Evolutionary conservation across 352 stramenopile species (phyloP).

Genomic region (Pythium aquatile): DNA sequence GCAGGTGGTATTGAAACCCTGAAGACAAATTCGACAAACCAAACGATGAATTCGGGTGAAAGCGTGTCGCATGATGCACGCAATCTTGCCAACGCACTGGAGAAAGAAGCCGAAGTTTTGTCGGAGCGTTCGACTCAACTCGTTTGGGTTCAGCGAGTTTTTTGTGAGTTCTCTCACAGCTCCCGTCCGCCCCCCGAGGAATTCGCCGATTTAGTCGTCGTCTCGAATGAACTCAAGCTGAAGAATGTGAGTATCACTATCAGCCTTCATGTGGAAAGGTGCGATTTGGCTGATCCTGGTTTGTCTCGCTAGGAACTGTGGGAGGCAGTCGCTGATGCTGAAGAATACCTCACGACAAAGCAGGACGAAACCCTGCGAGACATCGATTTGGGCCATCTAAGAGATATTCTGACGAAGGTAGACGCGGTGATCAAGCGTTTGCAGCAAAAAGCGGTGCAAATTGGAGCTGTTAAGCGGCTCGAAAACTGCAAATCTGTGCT

Average conservation of each 20-base stretch:
- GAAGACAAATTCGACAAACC: conserved; percentile 31
- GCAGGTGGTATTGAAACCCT: conserved; percentile 23
- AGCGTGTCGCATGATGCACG: conserved; percentile 36
- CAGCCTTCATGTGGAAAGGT: neutral
- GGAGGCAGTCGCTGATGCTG: conserved; percentile 46
- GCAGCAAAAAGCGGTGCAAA: conserved; percentile 19
- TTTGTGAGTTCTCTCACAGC: conserved; percentile 38
- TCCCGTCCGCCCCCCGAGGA: conserved; percentile 29
- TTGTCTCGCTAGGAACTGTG: conserved; percentile 38
- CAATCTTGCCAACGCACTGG: conserved; percentile 26
- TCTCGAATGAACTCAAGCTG: conserved; percentile 43
- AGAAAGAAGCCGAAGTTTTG: conserved; percentile 32
- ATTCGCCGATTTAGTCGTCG: conserved; percentile 35
- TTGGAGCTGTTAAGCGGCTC: conserved; percentile 36
- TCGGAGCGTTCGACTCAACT: conserved; percentile 30
- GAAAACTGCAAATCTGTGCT: conserved; percentile 41
- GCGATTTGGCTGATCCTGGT: neutral
- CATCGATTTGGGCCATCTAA: conserved; percentile 48
- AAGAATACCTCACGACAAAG: conserved; percentile 40
- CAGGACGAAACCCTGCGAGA: conserved; percentile 38
- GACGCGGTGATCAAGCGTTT: conserved; percentile 28
- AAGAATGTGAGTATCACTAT: conserved; percentile 34
- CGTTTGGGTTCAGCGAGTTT: conserved; percentile 37
- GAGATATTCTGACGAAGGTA: conserved; percentile 25
- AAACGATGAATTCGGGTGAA: conserved; percentile 32